Percentiles rank a stretch among this genome's conserved stretches.
These are phyloP conservation scores for Nothomitra cinnamomea DNA, from an alignment of 2,329 filamentous ascomycete species.

Conservation along the genomic window DNA sequence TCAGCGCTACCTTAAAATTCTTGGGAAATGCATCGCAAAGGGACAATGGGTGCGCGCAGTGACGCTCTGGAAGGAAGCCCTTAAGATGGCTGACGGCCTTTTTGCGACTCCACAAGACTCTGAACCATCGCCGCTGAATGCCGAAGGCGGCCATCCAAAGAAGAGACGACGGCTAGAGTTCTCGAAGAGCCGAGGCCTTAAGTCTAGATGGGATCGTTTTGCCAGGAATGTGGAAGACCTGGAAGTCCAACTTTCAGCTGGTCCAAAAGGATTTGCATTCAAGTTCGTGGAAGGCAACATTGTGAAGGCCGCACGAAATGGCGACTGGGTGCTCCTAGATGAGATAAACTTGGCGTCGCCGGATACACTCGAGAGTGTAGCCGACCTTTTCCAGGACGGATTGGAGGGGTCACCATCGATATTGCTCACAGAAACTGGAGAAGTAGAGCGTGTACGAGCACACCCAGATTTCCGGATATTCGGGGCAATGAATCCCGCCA, in stretches of 20 bases:
- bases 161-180: slow-evolving; percentile 54
- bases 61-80: slow-evolving; percentile 74
- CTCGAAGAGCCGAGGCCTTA: slow-evolving; percentile 34
- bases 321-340: slow-evolving; percentile 91
- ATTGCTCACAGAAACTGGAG: slow-evolving; percentile 80
- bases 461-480: slow-evolving; percentile 93
- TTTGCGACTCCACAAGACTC: neutral
- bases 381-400: slow-evolving; percentile 65
- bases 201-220: slow-evolving; percentile 68
- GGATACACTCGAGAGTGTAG: slow-evolving; percentile 86
- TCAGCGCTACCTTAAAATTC: slow-evolving; percentile 63
- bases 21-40: slow-evolving; percentile 63
- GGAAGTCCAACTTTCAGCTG: slow-evolving; percentile 57
- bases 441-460: slow-evolving; percentile 74
- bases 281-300: slow-evolving; percentile 93
- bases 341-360: slow-evolving; percentile 94
- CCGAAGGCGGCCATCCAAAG: slow-evolving; percentile 39
- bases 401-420: slow-evolving; percentile 60
- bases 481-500: slow-evolving; percentile 97
- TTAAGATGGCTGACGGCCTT: slow-evolving; percentile 61
- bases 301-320: slow-evolving; percentile 86
- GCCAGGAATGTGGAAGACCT: slow-evolving; percentile 58
- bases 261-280: slow-evolving; percentile 70
- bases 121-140: slow-evolving; percentile 17
- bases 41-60: slow-evolving; percentile 78